phyloP scores from a whole-genome alignment of 495 filamentous ascomycete species.

The Xylaria acuta region DNA sequence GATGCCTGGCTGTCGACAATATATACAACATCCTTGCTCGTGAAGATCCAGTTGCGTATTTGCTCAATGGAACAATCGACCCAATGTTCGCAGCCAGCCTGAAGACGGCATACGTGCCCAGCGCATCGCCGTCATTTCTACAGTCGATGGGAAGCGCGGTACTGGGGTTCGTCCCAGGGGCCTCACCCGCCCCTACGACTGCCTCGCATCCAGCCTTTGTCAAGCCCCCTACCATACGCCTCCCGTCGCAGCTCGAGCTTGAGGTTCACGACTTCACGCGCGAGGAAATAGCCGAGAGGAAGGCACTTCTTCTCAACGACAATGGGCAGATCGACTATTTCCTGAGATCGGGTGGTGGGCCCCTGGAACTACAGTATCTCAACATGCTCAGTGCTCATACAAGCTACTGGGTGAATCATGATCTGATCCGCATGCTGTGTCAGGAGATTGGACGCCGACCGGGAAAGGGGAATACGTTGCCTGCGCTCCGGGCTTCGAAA shows the following conservation, averaged over 20 bases:
- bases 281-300: conserved; percentile 91
- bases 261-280: conserved; percentile 94
- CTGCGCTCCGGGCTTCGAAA: conserved; percentile 78
- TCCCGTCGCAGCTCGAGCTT: conserved; percentile 90
- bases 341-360: conserved; percentile 76
- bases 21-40: conserved; percentile 87
- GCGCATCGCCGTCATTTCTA: conserved; percentile 68
- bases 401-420: conserved; percentile 85
- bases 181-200: conserved; percentile 29
- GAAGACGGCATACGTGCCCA: conserved; percentile 79
- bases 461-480: conserved; percentile 70
- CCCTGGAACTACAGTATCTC: conserved; percentile 91
- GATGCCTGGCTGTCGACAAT: conserved; percentile 93
- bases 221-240: conserved; percentile 58
- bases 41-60: conserved; percentile 81
- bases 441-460: conserved; percentile 80
- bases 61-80: conserved; percentile 89
- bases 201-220: conserved; percentile 31
- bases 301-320: conserved; percentile 87
- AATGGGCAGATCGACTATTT: conserved; percentile 95
- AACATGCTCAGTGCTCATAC: conserved; percentile 98
- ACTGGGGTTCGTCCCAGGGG: conserved; percentile 47
- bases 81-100: conserved; percentile 75
- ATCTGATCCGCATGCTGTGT: conserved; percentile 87
- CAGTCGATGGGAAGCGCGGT: conserved; percentile 70